phyloP scores from a whole-genome alignment of 2,329 filamentous ascomycete species.

The Aureobasidium sp. region DNA sequence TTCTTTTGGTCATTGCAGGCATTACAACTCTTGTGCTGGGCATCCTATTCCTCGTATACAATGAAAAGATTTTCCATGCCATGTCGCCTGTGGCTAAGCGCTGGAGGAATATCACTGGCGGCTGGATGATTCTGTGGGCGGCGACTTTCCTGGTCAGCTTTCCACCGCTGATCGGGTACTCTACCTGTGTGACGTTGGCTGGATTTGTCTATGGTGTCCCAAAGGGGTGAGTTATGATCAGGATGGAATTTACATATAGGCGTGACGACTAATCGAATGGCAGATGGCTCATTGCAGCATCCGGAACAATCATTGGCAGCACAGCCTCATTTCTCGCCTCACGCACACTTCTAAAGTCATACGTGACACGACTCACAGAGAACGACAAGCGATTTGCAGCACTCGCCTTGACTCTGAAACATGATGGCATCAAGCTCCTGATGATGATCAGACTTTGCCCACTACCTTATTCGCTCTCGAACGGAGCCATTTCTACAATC shows the following conservation, averaged over 20 bases:
- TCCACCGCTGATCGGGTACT: slow-evolving; percentile 83
- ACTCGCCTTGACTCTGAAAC: slow-evolving; percentile 76
- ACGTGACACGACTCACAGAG: slow-evolving; percentile 74
- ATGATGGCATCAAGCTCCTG: slow-evolving; percentile 81
- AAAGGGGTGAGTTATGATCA: slow-evolving; percentile 52
- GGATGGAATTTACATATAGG: not conserved
- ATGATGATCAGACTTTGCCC: slow-evolving; percentile 91
- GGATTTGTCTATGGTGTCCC: slow-evolving; percentile 68
- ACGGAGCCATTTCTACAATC: slow-evolving; percentile 90
- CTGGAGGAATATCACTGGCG: slow-evolving; percentile 68
- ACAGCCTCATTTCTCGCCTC: slow-evolving; percentile 74
- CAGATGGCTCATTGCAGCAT: slow-evolving; percentile 78
- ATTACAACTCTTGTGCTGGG: slow-evolving; percentile 49
- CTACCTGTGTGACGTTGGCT: slow-evolving; percentile 62
- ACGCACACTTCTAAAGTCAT: slow-evolving; percentile 67
- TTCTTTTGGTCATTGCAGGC: slow-evolving; percentile 48
- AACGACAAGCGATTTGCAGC: slow-evolving; percentile 83
- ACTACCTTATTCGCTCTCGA: slow-evolving; percentile 84
- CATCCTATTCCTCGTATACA: slow-evolving; percentile 69
- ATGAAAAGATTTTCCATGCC: slow-evolving; percentile 68
- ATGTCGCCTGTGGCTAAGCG: slow-evolving; percentile 65
- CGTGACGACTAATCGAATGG: not conserved
- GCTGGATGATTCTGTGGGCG: slow-evolving; percentile 68
- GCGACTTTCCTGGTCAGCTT: slow-evolving; percentile 72
- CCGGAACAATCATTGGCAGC: slow-evolving; percentile 71